Conservation (phyloP, 306 rosid species). For the Vigna mungo region DNA sequence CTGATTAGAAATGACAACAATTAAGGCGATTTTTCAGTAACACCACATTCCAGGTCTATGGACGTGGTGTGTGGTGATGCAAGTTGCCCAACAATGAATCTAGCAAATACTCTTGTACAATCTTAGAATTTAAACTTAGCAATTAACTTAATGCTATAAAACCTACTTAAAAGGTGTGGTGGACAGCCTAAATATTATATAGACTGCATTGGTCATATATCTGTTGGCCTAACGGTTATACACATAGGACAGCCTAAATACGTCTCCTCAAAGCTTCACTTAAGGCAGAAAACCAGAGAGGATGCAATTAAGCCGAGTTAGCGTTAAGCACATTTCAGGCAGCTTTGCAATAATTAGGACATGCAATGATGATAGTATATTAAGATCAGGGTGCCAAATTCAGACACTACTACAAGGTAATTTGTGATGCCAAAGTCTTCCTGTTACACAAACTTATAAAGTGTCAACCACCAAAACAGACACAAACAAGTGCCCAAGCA, state of each 20-base stretch:
- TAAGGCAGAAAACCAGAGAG: neutral
- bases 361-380: neutral
- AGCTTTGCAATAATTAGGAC: neutral
- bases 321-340: neutral
- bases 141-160: neutral
- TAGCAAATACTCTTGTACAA: neutral
- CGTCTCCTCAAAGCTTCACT: neutral
- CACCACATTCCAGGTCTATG: neutral
- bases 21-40: neutral
- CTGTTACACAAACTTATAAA: constrained; percentile 10
- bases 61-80: neutral
- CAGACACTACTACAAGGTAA: neutral
- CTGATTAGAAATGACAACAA: neutral
- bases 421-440: constrained; percentile 33
- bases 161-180: neutral
- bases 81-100: neutral
- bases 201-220: neutral
- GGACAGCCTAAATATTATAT: neutral
- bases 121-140: neutral
- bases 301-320: neutral
- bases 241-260: neutral
- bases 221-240: neutral
- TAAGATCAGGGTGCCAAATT: neutral
- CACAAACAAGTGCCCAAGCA: neutral
- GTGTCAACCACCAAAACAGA: constrained; percentile 3